These are phyloP conservation scores for Groenewaldozyma sp. DNA, from an alignment of 1,139 yeast genomes.

Conservation along the genomic window DNA sequence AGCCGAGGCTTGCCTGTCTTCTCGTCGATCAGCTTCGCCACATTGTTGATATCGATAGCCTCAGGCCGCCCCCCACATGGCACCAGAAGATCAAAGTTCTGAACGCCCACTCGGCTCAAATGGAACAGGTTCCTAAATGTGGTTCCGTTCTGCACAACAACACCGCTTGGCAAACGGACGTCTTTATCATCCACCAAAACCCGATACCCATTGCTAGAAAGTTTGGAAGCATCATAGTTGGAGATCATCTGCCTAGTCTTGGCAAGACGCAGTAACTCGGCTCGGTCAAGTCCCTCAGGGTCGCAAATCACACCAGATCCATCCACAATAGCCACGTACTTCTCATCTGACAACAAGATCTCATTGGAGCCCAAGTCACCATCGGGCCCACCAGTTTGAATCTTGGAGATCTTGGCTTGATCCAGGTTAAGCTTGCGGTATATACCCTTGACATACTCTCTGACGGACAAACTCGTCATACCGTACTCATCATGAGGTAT, in stretches of 20 bases:
- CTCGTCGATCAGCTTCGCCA: constrained; percentile 60
- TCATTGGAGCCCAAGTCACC: constrained; percentile 97
- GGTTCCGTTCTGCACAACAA: constrained; percentile 69
- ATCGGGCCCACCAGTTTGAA: constrained; percentile 99
- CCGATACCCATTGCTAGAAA: constrained; percentile 68
- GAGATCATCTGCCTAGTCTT: constrained; percentile 67
- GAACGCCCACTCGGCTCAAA: constrained; percentile 34
- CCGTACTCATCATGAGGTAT: constrained; percentile 98
- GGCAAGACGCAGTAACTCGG: constrained; percentile 73
- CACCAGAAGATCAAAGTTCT: constrained; percentile 65
- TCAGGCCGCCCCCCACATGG: constrained; percentile 99
- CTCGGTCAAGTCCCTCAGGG: constrained; percentile 77
- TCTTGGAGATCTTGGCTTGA: constrained; percentile 56
- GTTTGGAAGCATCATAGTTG: constrained; percentile 54
- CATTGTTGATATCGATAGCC: constrained; percentile 85
- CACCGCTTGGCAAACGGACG: constrained; percentile 68
- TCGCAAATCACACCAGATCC: constrained; percentile 95
- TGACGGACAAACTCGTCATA: constrained; percentile 92
- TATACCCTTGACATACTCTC: constrained; percentile 84
- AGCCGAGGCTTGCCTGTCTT: constrained; percentile 62
- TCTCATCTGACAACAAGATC: constrained; percentile 76
- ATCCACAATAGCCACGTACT: constrained; percentile 82
- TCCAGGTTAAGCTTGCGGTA: constrained; percentile 66
- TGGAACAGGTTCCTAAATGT: constrained; percentile 92
- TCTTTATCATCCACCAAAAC: constrained; percentile 84